Percentiles rank a stretch among this genome's conserved stretches.
phyloP scores from a whole-genome alignment of 305 asterid species.

The Rubia occidens region DNA sequence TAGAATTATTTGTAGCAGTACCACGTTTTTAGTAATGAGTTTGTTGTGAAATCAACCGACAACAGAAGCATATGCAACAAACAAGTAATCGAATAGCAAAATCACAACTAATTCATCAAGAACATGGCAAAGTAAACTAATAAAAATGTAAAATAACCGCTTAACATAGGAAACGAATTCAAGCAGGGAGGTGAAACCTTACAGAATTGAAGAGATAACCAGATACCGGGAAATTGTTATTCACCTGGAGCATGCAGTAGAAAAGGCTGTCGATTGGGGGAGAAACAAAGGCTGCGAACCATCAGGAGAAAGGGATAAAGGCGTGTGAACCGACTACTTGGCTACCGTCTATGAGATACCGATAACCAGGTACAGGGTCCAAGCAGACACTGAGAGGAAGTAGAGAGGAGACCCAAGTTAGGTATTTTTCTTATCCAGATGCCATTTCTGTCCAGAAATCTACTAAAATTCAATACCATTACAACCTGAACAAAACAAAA shows the following conservation, averaged over 20 bases:
- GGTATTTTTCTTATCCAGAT: constrained; percentile 78
- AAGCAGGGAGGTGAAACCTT: background rate
- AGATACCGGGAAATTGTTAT: too few relatives aligned
- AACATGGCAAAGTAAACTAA: background rate
- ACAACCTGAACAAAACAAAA: background rate
- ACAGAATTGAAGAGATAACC: too few relatives aligned
- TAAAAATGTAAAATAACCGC: background rate
- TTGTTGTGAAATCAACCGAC: background rate
- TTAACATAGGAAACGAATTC: background rate
- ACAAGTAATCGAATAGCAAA: background rate
- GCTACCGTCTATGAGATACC: too few relatives aligned
- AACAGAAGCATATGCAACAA: background rate
- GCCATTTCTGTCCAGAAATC: constrained; percentile 58
- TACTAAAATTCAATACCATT: background rate
- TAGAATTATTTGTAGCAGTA: background rate
- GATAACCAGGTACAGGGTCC: too few relatives aligned
- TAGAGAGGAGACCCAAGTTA: too few relatives aligned
- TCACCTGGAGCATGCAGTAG: too few relatives aligned
- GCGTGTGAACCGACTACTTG: too few relatives aligned
- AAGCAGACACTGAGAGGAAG: too few relatives aligned
- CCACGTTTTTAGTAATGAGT: background rate
- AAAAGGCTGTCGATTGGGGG: too few relatives aligned
- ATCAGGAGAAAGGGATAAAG: too few relatives aligned
- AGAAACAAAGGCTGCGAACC: too few relatives aligned
- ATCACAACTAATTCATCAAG: background rate